These are phyloP conservation scores for Phialophora chinensis DNA, from an alignment of 2,329 filamentous ascomycete species.

Conservation along the genomic window DNA sequence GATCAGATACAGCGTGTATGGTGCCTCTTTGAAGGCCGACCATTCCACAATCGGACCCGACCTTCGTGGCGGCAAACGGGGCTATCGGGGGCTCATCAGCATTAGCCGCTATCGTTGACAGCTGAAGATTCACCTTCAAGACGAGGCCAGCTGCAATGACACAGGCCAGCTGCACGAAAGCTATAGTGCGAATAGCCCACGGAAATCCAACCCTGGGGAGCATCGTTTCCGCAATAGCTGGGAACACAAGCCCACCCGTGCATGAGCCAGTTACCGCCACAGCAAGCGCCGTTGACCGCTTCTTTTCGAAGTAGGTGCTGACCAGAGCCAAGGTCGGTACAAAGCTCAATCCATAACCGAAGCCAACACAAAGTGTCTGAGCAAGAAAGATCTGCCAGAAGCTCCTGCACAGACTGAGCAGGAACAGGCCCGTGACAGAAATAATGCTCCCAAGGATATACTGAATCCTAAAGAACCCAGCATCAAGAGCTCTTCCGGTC, in stretches of 20 bases:
- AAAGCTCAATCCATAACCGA: constrained; percentile 62
- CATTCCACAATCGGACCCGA: constrained; percentile 59
- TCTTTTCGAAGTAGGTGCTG: constrained; percentile 66
- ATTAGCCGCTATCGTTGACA: neutral
- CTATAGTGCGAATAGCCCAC: constrained; percentile 68
- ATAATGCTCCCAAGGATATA: constrained; percentile 52
- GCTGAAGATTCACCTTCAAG: constrained; percentile 53
- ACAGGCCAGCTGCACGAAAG: constrained; percentile 62
- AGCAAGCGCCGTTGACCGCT: constrained; percentile 64
- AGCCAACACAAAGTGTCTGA: constrained; percentile 63
- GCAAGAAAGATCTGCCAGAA: constrained; percentile 58
- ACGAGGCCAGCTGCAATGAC: constrained; percentile 49
- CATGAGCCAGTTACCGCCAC: constrained; percentile 65
- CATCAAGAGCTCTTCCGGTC: constrained; percentile 58
- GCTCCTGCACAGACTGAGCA: constrained; percentile 54
- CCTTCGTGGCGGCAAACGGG: constrained; percentile 57
- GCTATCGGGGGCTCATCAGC: constrained; percentile 47
- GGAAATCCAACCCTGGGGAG: constrained; percentile 66
- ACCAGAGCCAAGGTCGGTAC: constrained; percentile 60
- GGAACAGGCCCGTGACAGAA: constrained; percentile 56
- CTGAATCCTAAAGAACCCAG: constrained; percentile 56
- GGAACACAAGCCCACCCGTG: constrained; percentile 69
- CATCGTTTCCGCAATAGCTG: constrained; percentile 62
- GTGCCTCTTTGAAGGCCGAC: constrained; percentile 57
- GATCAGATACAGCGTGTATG: constrained; percentile 54